phyloP scores from a whole-genome alignment of 352 stramenopile genomes.

The Phytophthora macrochlamydospora region DNA sequence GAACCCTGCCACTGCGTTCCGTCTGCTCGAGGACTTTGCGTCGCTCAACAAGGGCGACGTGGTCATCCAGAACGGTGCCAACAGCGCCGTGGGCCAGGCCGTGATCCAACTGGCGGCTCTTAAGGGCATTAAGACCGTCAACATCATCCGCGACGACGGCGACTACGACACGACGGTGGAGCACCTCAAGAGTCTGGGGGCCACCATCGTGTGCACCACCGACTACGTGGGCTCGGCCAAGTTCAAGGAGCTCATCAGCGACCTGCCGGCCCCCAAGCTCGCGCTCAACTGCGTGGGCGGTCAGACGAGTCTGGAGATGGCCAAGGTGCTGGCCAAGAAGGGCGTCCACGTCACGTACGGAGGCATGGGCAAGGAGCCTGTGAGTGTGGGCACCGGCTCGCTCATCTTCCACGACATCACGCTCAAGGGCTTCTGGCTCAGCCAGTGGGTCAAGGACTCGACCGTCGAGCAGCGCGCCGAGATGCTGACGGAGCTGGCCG shows the following conservation, averaged over 20 bases:
- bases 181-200: conserved; percentile 82
- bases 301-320: conserved; percentile 69
- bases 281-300: conserved; percentile 84
- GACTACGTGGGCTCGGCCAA: conserved; percentile 80
- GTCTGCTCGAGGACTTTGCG: conserved; percentile 86
- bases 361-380: conserved; percentile 78
- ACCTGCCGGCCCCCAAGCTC: conserved; percentile 86
- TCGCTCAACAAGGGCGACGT: conserved; percentile 80
- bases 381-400: conserved; percentile 66
- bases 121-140: conserved; percentile 91
- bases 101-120: conserved; percentile 89
- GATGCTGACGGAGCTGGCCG: conserved; percentile 75
- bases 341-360: conserved; percentile 84
- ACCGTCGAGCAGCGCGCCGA: conserved; percentile 59
- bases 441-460: conserved; percentile 79
- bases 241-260: conserved; percentile 85
- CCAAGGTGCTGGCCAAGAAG: conserved; percentile 74
- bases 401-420: conserved; percentile 90
- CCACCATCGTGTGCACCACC: conserved; percentile 70
- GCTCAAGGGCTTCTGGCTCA: conserved; percentile 89
- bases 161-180: conserved; percentile 80
- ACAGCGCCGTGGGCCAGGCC: conserved; percentile 86
- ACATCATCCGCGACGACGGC: conserved; percentile 85
- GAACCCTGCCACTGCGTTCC: conserved; percentile 87
- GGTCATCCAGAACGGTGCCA: conserved; percentile 91